These are phyloP conservation scores for Eucalyptus erythrocorys DNA, from an alignment of 345 rosid genomes.

Conservation along the genomic window DNA sequence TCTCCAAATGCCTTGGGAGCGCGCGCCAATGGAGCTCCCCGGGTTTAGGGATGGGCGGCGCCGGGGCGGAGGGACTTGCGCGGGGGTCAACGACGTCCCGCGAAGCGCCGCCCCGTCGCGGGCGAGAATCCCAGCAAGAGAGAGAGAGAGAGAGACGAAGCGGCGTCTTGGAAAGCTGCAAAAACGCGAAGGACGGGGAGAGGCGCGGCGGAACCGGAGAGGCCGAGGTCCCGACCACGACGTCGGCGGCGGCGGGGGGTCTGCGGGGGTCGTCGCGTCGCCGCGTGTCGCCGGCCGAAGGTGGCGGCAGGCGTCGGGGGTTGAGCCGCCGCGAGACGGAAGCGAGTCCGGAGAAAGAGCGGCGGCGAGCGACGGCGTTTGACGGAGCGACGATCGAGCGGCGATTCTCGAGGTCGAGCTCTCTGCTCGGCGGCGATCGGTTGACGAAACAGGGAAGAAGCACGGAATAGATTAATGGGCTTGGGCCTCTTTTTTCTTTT, in stretches of 20 bases:
- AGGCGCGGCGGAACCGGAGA: background rate
- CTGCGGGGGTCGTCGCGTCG: background rate
- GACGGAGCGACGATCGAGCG: background rate
- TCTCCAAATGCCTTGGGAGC: background rate
- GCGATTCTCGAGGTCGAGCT: background rate
- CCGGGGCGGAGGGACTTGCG: background rate
- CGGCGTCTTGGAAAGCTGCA: background rate
- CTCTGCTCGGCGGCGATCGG: background rate
- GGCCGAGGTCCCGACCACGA: background rate
- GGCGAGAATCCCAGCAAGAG: background rate
- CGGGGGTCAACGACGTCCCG: background rate
- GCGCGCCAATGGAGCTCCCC: background rate
- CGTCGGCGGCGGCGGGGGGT: background rate
- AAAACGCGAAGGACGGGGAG: background rate
- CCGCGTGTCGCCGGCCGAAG: background rate
- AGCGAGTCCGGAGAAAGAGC: background rate
- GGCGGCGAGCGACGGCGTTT: background rate
- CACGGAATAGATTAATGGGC: background rate
- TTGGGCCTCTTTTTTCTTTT: background rate
- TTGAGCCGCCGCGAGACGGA: background rate
- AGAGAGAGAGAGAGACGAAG: background rate
- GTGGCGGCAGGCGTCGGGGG: background rate
- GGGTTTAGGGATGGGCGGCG: background rate
- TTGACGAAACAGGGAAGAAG: background rate
- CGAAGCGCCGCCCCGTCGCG: background rate